Conservation (phyloP, 2,329 filamentous ascomycete genomes). For the Didymella pinodella region DNA sequence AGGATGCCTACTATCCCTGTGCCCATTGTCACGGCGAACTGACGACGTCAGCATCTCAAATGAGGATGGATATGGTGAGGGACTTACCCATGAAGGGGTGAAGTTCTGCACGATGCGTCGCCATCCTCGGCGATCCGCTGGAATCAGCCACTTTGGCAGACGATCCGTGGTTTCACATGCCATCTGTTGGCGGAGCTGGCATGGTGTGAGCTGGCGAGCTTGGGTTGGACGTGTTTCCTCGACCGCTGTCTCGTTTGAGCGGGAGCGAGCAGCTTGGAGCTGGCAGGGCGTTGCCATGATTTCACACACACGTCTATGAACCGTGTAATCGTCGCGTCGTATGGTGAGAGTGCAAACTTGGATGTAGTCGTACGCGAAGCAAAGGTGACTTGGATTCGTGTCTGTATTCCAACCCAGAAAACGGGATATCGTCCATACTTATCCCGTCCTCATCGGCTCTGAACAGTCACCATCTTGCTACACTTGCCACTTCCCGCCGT, state of each 20-base stretch:
- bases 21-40: conserved; percentile 39
- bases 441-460: not conserved
- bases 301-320: too few species aligned
- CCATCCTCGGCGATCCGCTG: conserved; percentile 38
- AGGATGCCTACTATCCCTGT: conserved; percentile 60
- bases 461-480: conserved; percentile 12
- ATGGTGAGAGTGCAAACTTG: not conserved
- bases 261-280: conserved; percentile 7
- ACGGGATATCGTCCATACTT: not conserved
- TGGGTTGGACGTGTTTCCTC: conserved; percentile 11
- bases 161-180: conserved; percentile 8
- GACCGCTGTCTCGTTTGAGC: conserved; percentile 17
- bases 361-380: not conserved
- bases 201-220: conserved; percentile 18
- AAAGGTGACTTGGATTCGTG: too few species aligned
- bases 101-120: conserved; percentile 45
- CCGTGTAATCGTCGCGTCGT: not conserved
- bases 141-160: conserved; percentile 38
- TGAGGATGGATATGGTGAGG: not conserved
- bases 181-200: conserved; percentile 15
- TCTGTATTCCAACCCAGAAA: too few species aligned
- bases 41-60: not conserved
- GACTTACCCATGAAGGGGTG: conserved; percentile 44
- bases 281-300: conserved; percentile 15
- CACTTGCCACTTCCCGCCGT: conserved; percentile 12